Base-by-base conservation (phyloP, 345 rosid genomes). In the Salix viminalis region DNA sequence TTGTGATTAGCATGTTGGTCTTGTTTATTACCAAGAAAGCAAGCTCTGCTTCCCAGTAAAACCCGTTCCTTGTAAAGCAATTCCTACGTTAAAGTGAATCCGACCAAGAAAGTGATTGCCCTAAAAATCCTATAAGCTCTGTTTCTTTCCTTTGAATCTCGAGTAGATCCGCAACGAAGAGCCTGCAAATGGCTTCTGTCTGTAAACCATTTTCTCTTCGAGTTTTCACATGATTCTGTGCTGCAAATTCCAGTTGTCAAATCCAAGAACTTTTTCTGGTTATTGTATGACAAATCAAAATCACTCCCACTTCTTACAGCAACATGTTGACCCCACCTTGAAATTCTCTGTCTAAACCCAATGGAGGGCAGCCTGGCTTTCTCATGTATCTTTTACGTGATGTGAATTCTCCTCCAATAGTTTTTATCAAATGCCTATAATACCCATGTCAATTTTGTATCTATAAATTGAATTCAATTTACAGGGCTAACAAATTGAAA, bases 291-390 rank as follows among this genome's bases (percentile, higher is more conserved):
- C 71, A 71, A 71, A 81, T 75, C 79, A 75, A 70, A 56, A 65
- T 41, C 72, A 32, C 6, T 62, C 83, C 66, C 75, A 44, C 67
- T 50, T 72, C 52, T n/a, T 9, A 41, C 15, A 52, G 15, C 14
- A 70, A 69, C 21, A 75, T 32, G 54, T 69, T 75, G 84, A 34
- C 69, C 86, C 84, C 76, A 62, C 72, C 42, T 23, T 72, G 41
- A 28, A 24, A 41, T 54, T 67, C 50, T 70, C 60, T 71, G 72
- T 81, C 73, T 54, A 60, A 60, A 75, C 85, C 85, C 77, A 71
- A 56, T 71, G 77, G 84, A 84, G 52, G 85, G 85, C 89, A 89
- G 94, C 90, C 90, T 88, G 94, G 90, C 86, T 83, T 71, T 64
- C 44, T 50, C 26, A 52, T 41, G 2, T 18, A 13, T 24, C 39